phyloP scores from a whole-genome alignment of 495 filamentous ascomycete genomes.

The Xylaria curta region DNA sequence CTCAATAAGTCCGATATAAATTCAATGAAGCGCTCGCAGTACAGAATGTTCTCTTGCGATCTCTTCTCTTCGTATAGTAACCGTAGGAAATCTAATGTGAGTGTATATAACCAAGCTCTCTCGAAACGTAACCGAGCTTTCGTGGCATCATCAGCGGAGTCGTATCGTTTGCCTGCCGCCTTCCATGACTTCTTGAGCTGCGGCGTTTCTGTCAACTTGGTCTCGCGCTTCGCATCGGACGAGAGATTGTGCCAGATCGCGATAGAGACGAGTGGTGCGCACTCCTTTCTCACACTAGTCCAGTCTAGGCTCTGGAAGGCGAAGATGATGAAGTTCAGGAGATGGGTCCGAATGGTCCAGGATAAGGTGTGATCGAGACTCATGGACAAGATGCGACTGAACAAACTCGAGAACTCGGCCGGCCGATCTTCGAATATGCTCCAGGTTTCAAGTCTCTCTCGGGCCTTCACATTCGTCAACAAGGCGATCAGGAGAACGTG shows the following conservation, averaged over 20 bases:
- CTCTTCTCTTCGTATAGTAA: constrained; percentile 66
- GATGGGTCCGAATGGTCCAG: constrained; percentile 72
- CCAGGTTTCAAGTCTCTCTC: constrained; percentile 89
- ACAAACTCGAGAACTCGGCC: constrained; percentile 86
- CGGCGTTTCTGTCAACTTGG: constrained; percentile 68
- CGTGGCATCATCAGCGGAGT: constrained; percentile 78
- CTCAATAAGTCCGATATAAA: constrained; percentile 89
- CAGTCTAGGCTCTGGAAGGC: constrained; percentile 96
- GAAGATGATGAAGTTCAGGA: constrained; percentile 85
- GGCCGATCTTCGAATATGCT: constrained; percentile 80
- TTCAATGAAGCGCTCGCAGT: constrained; percentile 93
- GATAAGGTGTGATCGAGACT: constrained; percentile 79
- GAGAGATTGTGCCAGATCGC: constrained; percentile 94
- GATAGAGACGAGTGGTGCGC: constrained; percentile 92
- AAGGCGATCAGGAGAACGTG: constrained; percentile 86
- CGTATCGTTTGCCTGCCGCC: constrained; percentile 82
- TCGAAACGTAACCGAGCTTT: constrained; percentile 88
- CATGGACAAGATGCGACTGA: constrained; percentile 89
- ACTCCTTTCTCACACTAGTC: constrained; percentile 88
- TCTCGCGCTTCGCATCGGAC: constrained; percentile 69
- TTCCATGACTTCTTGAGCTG: constrained; percentile 90
- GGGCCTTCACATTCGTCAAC: constrained; percentile 84
- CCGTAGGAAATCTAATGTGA: constrained; percentile 82
- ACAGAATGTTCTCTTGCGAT: constrained; percentile 70
- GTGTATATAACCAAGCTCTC: constrained; percentile 88